Evolutionary conservation across 2,329 filamentous ascomycete species (phyloP), one percentile per base, ranked within the genome.

Genomic region (Diaporthe batatas): DNA sequence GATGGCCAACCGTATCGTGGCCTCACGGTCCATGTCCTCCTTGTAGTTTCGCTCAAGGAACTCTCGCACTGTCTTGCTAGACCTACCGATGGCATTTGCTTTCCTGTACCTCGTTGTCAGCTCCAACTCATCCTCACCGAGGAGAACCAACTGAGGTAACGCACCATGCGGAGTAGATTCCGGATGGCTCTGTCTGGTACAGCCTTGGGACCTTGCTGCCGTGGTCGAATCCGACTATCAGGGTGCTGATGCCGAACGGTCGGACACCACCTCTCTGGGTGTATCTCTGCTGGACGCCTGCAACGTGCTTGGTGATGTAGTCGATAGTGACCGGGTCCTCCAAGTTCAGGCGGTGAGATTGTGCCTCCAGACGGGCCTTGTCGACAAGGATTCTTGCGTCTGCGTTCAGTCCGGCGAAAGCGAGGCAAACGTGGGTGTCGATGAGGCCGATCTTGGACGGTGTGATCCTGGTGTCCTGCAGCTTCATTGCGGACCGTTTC

Each of bases 41-140:
- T 98, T 97, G 90, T 99, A 97, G 86, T 99, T 98, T 82, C 97
- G 92, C 86, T 99, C 96, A 77, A 99, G 91, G 85, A 99, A 99
- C 83, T 99, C 96, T 80, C 96, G 94, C 72, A 99, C 96, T 12
- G 96, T 99, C 90, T 99, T 99, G 90, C 94, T 98, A 69, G 96
- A 98, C 80, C 96, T 93, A 73, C 96, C 96, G 80, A 99, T 99
- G 72, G 96, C 96, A 81, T 99, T 99, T 79, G 96, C 97, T 89
- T 99, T 98, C 96, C 96, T 98, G 77, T 76, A 39, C 12, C 34
- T 36, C 29, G 34, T 16, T 64, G 67, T 75, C 58, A 73, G 71
- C 67, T 72, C 64, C 44, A 51, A 67, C 29, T 29, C 6, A 3
- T 25, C 23, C 34, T n/a, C n/a, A 39, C 18, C 36, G 64, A 25